Conservation (phyloP, 306 rosid species). For the Glycine latifolia region DNA sequence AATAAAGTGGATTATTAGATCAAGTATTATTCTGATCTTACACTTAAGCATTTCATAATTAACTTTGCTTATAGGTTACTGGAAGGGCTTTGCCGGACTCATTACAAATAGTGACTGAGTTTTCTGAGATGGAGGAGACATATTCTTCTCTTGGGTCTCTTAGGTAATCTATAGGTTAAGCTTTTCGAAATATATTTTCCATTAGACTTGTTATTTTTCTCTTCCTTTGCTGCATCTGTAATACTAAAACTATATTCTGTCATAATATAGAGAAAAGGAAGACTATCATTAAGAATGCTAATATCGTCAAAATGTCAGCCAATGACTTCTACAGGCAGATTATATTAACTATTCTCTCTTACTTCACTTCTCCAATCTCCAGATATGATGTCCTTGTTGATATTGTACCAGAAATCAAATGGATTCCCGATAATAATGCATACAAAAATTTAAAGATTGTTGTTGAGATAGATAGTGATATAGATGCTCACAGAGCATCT, state of each 20-base stretch:
- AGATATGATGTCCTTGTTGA: constrained; percentile 91
- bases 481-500: constrained; percentile 69
- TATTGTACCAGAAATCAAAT: constrained; percentile 85
- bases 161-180: constrained; percentile 60
- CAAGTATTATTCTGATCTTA: constrained; percentile 17
- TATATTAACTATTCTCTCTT: constrained; percentile 38
- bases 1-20: constrained; percentile 27
- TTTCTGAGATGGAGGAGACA: constrained; percentile 82
- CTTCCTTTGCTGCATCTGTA: constrained; percentile 3
- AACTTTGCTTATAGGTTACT: constrained; percentile 60
- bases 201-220: constrained; percentile 1
- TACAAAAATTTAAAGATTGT: constrained; percentile 85
- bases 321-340: constrained; percentile 32
- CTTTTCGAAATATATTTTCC: constrained; percentile 28
- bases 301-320: constrained; percentile 40
- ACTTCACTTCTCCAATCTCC: constrained; percentile 48
- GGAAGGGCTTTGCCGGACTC: constrained; percentile 90
- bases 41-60: constrained; percentile 9
- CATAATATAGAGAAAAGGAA: constrained; percentile 28
- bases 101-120: constrained; percentile 68
- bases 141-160: constrained; percentile 74
- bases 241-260: constrained; percentile 30
- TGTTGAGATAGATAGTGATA: constrained; percentile 86
- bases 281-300: constrained; percentile 32
- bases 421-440: constrained; percentile 76